phyloP scores from a whole-genome alignment of 208 protist species.

The Crithidia fasciculata region DNA sequence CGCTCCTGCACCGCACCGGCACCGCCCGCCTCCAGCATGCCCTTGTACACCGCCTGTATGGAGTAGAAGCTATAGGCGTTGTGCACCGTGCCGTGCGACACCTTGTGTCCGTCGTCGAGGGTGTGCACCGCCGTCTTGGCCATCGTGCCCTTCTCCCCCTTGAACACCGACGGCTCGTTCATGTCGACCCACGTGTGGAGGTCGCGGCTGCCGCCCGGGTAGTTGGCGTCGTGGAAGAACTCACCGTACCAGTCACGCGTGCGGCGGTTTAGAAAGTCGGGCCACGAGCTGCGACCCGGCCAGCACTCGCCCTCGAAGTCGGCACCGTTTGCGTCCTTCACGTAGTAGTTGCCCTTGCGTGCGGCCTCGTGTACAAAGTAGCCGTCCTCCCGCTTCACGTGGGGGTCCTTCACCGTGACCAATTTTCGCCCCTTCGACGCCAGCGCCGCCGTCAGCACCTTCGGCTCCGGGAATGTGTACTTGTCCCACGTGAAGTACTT shows the following conservation, averaged over 20 bases:
- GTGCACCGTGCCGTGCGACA: constrained; percentile 97
- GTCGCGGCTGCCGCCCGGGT: constrained; percentile 84
- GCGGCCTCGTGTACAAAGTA: constrained; percentile 91
- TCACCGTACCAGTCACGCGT: constrained; percentile 94
- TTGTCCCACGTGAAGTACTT: constrained; percentile 99
- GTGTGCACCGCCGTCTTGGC: constrained; percentile 90
- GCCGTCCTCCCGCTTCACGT: constrained; percentile 93
- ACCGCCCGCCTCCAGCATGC: constrained; percentile 74
- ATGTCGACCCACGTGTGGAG: constrained; percentile 99
- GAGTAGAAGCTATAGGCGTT: constrained; percentile 97
- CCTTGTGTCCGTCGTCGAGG: constrained; percentile 52
- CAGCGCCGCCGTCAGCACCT: constrained; percentile 87
- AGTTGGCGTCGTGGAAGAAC: constrained; percentile 90
- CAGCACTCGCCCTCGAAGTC: constrained; percentile 97
- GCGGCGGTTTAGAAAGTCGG: constrained; percentile 94
- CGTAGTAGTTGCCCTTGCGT: constrained; percentile 75
- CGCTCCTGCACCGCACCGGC: constrained; percentile 53
- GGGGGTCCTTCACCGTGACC: constrained; percentile 98
- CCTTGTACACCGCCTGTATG: constrained; percentile 89
- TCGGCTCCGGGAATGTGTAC: constrained; percentile 94
- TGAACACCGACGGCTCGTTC: constrained; percentile 99
- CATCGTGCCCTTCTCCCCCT: constrained; percentile 95
- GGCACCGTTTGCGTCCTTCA: constrained; percentile 72
- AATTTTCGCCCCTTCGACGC: constrained; percentile 93
- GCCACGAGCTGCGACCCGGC: constrained; percentile 94